These are phyloP conservation scores for Nicotiana obtusifolia DNA, from an alignment of 257 asterid species.

Conservation along the genomic window DNA sequence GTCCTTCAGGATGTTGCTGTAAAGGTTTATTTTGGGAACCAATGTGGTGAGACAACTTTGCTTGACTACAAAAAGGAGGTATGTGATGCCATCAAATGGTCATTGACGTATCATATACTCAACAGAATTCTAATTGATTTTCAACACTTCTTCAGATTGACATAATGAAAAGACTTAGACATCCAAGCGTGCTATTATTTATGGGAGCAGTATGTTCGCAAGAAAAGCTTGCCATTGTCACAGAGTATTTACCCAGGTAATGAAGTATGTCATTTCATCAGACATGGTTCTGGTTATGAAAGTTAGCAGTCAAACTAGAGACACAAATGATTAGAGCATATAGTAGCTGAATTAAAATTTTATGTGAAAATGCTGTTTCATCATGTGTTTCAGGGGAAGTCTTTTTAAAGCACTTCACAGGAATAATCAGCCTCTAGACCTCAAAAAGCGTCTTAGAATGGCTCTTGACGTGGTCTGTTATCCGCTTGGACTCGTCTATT, in stretches of 20 bases:
- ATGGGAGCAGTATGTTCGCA: slow-evolving; percentile 67
- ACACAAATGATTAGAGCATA: not conserved
- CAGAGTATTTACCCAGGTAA: slow-evolving; percentile 62
- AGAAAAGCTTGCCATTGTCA: slow-evolving; percentile 65
- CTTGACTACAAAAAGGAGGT: slow-evolving; percentile 65
- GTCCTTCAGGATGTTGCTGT: slow-evolving; percentile 66
- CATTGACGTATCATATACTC: not conserved
- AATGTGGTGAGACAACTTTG: slow-evolving; percentile 34
- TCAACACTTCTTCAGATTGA: slow-evolving; percentile 35
- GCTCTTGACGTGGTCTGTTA: slow-evolving; percentile 66
- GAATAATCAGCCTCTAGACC: slow-evolving; percentile 49
- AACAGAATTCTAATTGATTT: not conserved
- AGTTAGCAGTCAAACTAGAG: not conserved
- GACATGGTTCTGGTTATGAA: not conserved
- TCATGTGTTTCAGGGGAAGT: slow-evolving; percentile 57
- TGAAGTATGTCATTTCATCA: not conserved
- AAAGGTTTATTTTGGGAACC: slow-evolving; percentile 58
- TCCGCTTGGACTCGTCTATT: slow-evolving; percentile 3
- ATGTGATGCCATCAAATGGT: not conserved
- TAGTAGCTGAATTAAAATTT: not conserved
- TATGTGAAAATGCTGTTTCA: not conserved
- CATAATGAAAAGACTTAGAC: slow-evolving; percentile 67
- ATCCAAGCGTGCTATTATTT: slow-evolving; percentile 70
- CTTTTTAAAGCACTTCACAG: slow-evolving; percentile 58
- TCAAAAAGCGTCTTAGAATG: slow-evolving; percentile 59